Base-by-base conservation (phyloP, 257 asterid species). In the Gentiana macrophylla region DNA sequence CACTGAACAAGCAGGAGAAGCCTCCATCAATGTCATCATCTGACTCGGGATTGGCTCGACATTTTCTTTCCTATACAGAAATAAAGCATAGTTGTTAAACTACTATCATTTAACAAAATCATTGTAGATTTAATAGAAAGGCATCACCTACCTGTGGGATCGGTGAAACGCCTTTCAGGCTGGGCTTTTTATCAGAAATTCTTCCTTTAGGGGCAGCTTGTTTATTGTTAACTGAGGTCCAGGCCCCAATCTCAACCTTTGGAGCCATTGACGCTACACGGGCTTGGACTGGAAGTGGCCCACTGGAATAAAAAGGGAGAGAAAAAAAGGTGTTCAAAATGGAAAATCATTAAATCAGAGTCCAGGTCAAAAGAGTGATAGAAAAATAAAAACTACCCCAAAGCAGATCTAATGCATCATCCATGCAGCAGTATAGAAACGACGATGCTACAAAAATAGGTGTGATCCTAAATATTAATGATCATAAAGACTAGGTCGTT, bases 1-100 rank as follows among this genome's bases (percentile, higher is more conserved):
- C 92, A 59, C 71, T 67, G 61, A 87, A 74, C 78, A 84, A 78
- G 79, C 83, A 76, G 70, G 81, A 80, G 72, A 84, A 77, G 8
- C 72, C 91, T 55, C 55, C 76, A 55, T 70, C 92, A 51, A 68
- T 68, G 62, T 91, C 98, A 71, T 86, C 96, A 70, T 91, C 98
- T 51, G 86, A 74, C 48, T 82, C 94, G 33, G 60, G 70, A 53
- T 65, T 45, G 54, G 70, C 64, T 66, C 67, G 64, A 53, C 57
- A 4, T 62, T 74, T 80, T 75, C 58, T 74, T 61, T 38, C 70
- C 78, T 77, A 78, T 53, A 74, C 55, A 7, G 24, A 24, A 48
- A 64, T 49, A 24, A 51, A 53, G 53, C 73, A 60, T 35, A 11
- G 32, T 56, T 55, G 57, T 53, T 62, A 41, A 41, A 41, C 46